These are phyloP conservation scores for Meyerozyma smithsonii DNA, from an alignment of 1,139 yeast genomes.

Conservation along the genomic window DNA sequence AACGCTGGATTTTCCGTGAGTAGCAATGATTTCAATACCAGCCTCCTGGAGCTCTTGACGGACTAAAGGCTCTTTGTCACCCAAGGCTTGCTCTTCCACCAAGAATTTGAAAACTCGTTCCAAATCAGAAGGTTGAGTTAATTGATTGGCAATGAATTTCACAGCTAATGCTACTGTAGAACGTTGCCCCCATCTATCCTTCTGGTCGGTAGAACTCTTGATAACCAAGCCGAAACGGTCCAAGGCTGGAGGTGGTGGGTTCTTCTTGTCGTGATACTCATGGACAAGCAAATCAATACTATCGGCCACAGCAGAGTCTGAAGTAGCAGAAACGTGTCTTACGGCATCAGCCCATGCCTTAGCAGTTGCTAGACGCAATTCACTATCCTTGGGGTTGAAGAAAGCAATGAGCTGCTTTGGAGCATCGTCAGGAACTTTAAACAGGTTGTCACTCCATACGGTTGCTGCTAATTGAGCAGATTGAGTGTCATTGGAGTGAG, in stretches of 20 bases:
- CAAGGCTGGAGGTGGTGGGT: slow-evolving; percentile 71
- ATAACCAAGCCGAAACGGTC: slow-evolving; percentile 80
- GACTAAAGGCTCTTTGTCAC: slow-evolving; percentile 69
- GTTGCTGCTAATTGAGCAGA: slow-evolving; percentile 67
- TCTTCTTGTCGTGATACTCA: slow-evolving; percentile 54
- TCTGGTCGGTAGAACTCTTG: slow-evolving; percentile 53
- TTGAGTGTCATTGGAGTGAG: slow-evolving; percentile 65
- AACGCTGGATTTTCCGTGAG: slow-evolving; percentile 59
- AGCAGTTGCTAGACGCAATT: slow-evolving; percentile 65
- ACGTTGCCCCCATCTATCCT: slow-evolving; percentile 81
- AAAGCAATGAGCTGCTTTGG: slow-evolving; percentile 44
- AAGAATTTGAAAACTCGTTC: slow-evolving; percentile 54
- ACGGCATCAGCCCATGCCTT: slow-evolving; percentile 45
- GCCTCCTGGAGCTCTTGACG: slow-evolving; percentile 84
- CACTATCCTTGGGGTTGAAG: slow-evolving; percentile 53
- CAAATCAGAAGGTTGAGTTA: slow-evolving; percentile 37
- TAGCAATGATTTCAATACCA: slow-evolving; percentile 67
- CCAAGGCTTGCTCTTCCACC: slow-evolving; percentile 58
- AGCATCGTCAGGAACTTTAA: slow-evolving; percentile 41
- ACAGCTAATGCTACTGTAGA: slow-evolving; percentile 74
- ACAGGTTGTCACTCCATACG: slow-evolving; percentile 78
- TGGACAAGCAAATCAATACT: slow-evolving; percentile 45
- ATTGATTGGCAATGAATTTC: slow-evolving; percentile 47
- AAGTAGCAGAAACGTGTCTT: not conserved
- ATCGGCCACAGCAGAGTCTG: slow-evolving; percentile 28